Conservation (phyloP, 2,329 filamentous ascomycete species). For the Xylaria sp. region DNA sequence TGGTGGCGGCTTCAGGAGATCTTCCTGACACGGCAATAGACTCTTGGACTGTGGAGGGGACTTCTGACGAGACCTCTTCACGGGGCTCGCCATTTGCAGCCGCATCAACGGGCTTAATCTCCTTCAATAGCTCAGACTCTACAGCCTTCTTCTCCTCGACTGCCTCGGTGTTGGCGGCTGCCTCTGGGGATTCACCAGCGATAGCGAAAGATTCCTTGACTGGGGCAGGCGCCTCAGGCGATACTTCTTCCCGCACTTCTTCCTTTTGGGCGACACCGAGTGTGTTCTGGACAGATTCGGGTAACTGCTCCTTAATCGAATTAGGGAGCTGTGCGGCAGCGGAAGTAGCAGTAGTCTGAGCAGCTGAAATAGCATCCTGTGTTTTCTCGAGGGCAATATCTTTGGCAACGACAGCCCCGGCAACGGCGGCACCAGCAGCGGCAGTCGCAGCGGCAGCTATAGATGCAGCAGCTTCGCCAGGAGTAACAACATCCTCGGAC, state of each 20-base stretch:
- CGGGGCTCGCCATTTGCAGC: constrained; percentile 50
- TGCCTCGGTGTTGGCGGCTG: constrained; percentile 72
- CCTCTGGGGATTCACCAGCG: constrained; percentile 73
- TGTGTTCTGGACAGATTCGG: constrained; percentile 60
- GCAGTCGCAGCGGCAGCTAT: constrained; percentile 56
- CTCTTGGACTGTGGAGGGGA: constrained; percentile 66
- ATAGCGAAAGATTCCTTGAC: constrained; percentile 68
- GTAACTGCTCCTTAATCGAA: constrained; percentile 61
- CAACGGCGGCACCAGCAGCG: constrained; percentile 50
- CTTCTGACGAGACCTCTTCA: constrained; percentile 59
- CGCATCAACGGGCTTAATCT: constrained; percentile 61
- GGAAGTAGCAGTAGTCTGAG: constrained; percentile 42
- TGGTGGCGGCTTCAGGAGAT: constrained; percentile 76
- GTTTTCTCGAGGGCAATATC: constrained; percentile 55
- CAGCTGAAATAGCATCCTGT: constrained; percentile 50
- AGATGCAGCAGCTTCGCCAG: constrained; percentile 55
- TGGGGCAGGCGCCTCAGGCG: constrained; percentile 63
- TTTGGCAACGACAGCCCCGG: constrained; percentile 53
- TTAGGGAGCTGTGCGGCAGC: constrained; percentile 62
- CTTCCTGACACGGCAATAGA: constrained; percentile 67
- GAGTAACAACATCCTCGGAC: constrained; percentile 57
- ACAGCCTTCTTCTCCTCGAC: constrained; percentile 80
- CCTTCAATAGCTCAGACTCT: constrained; percentile 76
- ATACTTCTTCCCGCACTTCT: constrained; percentile 55
- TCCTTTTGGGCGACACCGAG: constrained; percentile 57